Base-by-base conservation (phyloP, 129 eudicot species). In the Lactuca sativa region DNA sequence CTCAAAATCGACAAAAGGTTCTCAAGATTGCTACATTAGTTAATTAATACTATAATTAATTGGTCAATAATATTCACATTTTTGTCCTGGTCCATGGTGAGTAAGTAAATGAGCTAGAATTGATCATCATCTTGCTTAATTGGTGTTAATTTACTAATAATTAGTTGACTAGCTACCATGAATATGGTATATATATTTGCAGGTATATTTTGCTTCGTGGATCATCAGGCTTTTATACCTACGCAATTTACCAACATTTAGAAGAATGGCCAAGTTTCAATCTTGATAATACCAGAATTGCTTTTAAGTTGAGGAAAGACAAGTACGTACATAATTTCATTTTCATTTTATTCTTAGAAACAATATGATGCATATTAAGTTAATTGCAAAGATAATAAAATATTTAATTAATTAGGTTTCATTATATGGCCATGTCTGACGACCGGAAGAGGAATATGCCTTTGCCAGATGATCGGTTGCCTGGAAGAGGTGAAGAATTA, bases 201-300 rank as follows among this genome's bases (percentile, higher is more conserved):
- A 87, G 95, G 90, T 87, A 82, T 70, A 66, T 87, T 34, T 30
- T 87, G 83, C 87, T 87, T 70, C 90, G 82, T 13, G 90, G 88
- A 44, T 84, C 82, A 43, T 82, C 95, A 0, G 95, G 95, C 3
- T 87, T 87, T 62, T 87, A 87, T 59, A 79, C 95, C 0, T 87
- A 87, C 72, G 87, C 84, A 6, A 82, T 84, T 10, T 87, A 84
- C 9, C 84, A 87, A 57, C 90, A 82, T 67, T 18, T 80, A 66
- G 80, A 72, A 57, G 84, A 75, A 53, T 84, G 86, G 90, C 95
- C 90, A 36, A 81, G 85, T 59, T 82, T 87, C 71, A 84, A 73
- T 66, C 89, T 87, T 18, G 85, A 83, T 37, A 84, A 87, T 53
- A 87, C 95, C 4, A 77, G 95, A 75, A 75, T 87, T 5, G 83